Conservation (phyloP, 148 eudicot genomes). For the Arbutus unedo region DNA sequence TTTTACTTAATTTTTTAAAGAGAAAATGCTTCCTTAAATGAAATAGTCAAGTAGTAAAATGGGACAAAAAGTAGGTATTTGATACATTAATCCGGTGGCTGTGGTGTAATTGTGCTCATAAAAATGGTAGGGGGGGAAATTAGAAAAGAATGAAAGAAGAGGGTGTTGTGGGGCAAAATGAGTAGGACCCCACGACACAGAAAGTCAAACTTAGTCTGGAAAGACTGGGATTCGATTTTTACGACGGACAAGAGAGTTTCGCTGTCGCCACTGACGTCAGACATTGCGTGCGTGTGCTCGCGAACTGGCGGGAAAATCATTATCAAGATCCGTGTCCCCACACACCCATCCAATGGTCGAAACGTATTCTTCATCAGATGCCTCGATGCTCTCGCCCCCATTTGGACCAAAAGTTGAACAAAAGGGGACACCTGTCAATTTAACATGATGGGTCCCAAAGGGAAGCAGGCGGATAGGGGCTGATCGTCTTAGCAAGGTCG, state of each 20-base stretch:
- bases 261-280: constrained; percentile 2
- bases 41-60: no score
- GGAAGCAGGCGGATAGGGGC: neutral
- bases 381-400: constrained; percentile 11
- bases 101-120: neutral
- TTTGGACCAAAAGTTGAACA: neutral
- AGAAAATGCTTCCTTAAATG: no score
- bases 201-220: neutral
- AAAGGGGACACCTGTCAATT: neutral
- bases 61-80: no score
- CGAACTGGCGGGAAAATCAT: neutral
- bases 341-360: constrained; percentile 4
- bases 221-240: constrained; percentile 9
- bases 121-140: neutral
- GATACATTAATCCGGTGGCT: no score
- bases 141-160: neutral
- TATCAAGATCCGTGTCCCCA: neutral
- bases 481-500: neutral
- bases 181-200: neutral
- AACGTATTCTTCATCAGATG: neutral
- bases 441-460: neutral
- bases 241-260: neutral
- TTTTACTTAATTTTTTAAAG: no score
- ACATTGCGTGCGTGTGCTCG: constrained; percentile 9
- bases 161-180: neutral